Evolutionary conservation across 345 rosid species (phyloP).

Genomic region (Erysimum cheiranthoides): DNA sequence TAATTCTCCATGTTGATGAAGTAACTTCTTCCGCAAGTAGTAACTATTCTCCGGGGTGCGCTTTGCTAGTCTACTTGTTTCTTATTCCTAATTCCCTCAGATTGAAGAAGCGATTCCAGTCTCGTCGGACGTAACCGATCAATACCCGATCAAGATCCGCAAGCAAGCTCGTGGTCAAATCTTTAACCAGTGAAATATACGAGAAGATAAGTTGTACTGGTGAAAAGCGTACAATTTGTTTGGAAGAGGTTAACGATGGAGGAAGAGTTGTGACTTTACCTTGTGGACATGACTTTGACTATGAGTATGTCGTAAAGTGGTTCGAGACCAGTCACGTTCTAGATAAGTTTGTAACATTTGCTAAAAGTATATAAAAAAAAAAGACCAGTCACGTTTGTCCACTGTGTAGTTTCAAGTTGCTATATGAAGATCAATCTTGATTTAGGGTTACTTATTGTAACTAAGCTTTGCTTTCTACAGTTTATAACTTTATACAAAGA

Average conservation of each 20-base stretch:
- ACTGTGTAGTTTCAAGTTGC: slow-evolving; percentile 13
- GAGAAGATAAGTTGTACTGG: slow-evolving; percentile 4
- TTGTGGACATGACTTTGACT: slow-evolving; percentile 29
- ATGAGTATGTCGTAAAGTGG: slow-evolving; percentile 19
- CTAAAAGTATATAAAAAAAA: no score
- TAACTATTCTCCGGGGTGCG: not conserved
- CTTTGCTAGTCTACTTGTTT: slow-evolving; percentile 8
- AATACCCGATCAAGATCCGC: not conserved
- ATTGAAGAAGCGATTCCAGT: slow-evolving; percentile 1
- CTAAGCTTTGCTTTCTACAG: not conserved
- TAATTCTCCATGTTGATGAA: not conserved
- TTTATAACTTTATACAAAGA: not conserved
- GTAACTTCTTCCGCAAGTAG: slow-evolving; percentile 3
- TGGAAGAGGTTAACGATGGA: slow-evolving; percentile 18
- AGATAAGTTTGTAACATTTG: no score
- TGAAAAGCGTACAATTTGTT: slow-evolving; percentile 13
- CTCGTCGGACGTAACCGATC: not conserved
- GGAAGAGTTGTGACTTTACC: not conserved
- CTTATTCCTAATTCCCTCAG: not conserved
- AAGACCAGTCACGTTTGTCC: slow-evolving; percentile 10
- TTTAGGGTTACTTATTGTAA: slow-evolving; percentile 3
- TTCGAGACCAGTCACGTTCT: not conserved
- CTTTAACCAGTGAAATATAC: not conserved
- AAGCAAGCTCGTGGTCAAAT: not conserved
- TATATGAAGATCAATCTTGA: not conserved